Evolutionary conservation across 345 rosid genomes (phyloP).

Genomic region (Citrus hindsii): DNA sequence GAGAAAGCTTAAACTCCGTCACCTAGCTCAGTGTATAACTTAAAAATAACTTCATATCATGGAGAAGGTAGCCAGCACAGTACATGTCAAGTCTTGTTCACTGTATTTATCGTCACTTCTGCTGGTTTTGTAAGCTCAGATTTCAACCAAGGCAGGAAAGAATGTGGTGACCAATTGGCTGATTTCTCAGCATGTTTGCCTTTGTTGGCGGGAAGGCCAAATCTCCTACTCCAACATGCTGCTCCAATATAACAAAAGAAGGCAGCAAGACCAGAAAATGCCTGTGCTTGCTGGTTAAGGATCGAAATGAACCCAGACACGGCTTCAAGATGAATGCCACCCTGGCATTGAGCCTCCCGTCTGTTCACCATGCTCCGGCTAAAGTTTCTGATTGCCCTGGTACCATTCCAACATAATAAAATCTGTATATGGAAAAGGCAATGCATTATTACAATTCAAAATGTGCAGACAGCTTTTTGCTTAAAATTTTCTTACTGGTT

Average conservation of each 20-base stretch:
- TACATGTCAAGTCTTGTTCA: neutral
- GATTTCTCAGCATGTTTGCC: slow-evolving; percentile 39
- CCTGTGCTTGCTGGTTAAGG: slow-evolving; percentile 34
- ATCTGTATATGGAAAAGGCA: too few relatives aligned
- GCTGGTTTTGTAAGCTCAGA: slow-evolving; percentile 15
- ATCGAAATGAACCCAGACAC: slow-evolving; percentile 34
- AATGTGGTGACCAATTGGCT: slow-evolving; percentile 32
- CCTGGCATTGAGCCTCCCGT: slow-evolving; percentile 38
- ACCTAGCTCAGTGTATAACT: neutral
- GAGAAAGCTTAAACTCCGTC: neutral
- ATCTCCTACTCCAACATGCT: slow-evolving; percentile 37
- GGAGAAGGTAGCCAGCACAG: neutral
- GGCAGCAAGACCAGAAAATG: slow-evolving; percentile 35
- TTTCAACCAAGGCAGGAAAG: slow-evolving; percentile 27
- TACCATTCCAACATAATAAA: neutral
- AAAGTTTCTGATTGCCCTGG: slow-evolving; percentile 39
- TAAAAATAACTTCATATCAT: neutral
- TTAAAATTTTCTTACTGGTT: too few relatives aligned
- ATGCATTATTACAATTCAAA: too few relatives aligned
- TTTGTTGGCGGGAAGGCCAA: slow-evolving; percentile 26
- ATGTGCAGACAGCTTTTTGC: too few relatives aligned
- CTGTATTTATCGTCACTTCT: neutral
- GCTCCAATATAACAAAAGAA: slow-evolving; percentile 21
- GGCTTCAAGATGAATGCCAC: slow-evolving; percentile 43
- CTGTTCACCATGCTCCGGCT: slow-evolving; percentile 30